A percentile compares a stretch with the other conserved stretches of the same genome.
Evolutionary conservation across 2,329 filamentous ascomycete species (phyloP).

Genomic region (Fusarium chaquense): DNA sequence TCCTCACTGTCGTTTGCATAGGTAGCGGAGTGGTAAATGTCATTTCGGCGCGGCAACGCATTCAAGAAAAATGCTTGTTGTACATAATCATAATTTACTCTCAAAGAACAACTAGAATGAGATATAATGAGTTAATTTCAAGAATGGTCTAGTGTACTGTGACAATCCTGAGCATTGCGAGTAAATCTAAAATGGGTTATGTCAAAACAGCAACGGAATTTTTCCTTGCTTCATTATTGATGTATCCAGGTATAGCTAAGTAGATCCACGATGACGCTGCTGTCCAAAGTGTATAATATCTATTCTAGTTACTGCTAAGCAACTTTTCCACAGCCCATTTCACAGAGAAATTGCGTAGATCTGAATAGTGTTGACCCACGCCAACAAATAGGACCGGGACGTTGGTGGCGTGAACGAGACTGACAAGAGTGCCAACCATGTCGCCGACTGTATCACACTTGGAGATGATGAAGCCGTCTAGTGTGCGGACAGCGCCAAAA

Average conservation of each 20-base stretch:
- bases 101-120: conserved; percentile 30
- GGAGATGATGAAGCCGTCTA: conserved; percentile 98
- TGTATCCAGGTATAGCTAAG: conserved; percentile 2
- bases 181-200: background rate
- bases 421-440: conserved; percentile 96
- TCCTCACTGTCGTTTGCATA: conserved; percentile 39
- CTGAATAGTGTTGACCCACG: conserved; percentile 76
- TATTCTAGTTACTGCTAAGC: conserved; percentile 61
- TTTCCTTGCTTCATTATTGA: conserved; percentile 22
- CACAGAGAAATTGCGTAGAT: conserved; percentile 76
- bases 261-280: background rate
- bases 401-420: conserved; percentile 96
- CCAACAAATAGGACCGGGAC: conserved; percentile 95
- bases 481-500: conserved; percentile 81
- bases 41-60: conserved; percentile 23
- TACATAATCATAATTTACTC: conserved; percentile 48
- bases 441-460: conserved; percentile 99
- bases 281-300: conserved; percentile 17
- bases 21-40: conserved; percentile 39
- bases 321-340: conserved; percentile 77
- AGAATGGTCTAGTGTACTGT: background rate
- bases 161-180: background rate
- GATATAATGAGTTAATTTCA: background rate
- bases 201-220: background rate
- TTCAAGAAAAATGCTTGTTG: conserved; percentile 31